Conservation (phyloP, 129 eudicot species). For the Flaveria robusta region DNA sequence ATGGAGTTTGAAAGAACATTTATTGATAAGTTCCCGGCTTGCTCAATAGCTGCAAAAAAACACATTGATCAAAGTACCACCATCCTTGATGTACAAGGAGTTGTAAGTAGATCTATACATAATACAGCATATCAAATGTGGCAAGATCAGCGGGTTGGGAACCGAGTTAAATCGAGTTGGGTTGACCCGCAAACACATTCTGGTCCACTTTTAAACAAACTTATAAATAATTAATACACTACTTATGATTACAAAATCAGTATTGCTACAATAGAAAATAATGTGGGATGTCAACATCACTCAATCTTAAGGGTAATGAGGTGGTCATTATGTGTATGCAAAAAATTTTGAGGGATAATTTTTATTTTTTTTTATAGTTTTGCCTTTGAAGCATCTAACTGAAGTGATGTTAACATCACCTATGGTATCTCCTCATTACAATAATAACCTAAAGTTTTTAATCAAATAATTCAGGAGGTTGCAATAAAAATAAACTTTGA, state of each 20-base stretch:
- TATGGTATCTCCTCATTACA: not conserved
- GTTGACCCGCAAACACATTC: not conserved
- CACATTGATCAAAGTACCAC: conserved; percentile 98
- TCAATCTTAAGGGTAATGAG: not conserved
- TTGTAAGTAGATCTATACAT: conserved; percentile 56
- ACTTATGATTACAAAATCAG: not conserved
- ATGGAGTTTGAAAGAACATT: conserved; percentile 94
- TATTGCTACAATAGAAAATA: not conserved
- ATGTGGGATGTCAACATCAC: not conserved
- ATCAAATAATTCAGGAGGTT: not conserved
- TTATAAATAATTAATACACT: not conserved
- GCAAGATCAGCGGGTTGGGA: not conserved
- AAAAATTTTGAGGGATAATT: not conserved
- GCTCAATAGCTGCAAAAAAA: conserved; percentile 81
- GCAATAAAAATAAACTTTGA: not conserved
- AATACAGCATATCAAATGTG: conserved; percentile 1
- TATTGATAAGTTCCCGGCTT: conserved; percentile 87
- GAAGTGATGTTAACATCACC: not conserved
- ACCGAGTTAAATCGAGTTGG: not conserved
- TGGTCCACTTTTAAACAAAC: not conserved
- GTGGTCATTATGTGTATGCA: not conserved
- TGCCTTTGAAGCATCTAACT: not conserved
- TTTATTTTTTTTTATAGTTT: not conserved
- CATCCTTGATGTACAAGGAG: conserved; percentile 97
- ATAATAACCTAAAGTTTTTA: not conserved